Evolutionary conservation across 257 asterid genomes (phyloP), one percentile per base, ranked within the genome.

Genomic region (Przewalskia tangutica): DNA sequence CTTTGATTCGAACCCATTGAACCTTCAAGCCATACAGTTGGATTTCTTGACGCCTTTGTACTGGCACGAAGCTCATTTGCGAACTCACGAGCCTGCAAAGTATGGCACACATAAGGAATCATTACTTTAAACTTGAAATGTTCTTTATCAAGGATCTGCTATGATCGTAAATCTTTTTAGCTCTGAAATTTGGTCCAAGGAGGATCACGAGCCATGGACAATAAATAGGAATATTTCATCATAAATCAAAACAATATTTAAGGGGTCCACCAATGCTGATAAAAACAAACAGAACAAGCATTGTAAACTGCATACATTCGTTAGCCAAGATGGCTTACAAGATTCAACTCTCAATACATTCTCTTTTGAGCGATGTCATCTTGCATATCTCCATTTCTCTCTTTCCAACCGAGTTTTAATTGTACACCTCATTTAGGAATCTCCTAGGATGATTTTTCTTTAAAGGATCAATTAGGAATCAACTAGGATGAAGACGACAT

Each of bases 51-150:
- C 77, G 91, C 89, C 87, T 92, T 92, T 83, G 95, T 92, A 88
- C 94, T 88, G 82, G 92, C 90, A 85, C 98, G 98, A 59, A 96
- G 99, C 88, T 96, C 99, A 86, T 91, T 94, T 65, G 99, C 97
- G 82, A 96, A 94, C 82, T 96, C 99, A 82, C 97, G 98, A 83
- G 99, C 98, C 99, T 96, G 92, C 54, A 71, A 83, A 50, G 46
- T 75, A 75, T 50, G 79, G 62, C 62, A 50, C 56, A 75, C 62
- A 20, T 75, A 50, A 63, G 68, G 85, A 64, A 14, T 5, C 27
- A 75, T 50, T 27, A 75, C 62, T 75, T 75, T 53, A 4, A 23
- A 75, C 62, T 75, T 50, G 46, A 50, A 75, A 50, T 75, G 46
- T 75, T 50, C 62, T 73, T 73, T 14, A 73, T 48, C n/a, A 73